These are phyloP conservation scores for Daldinia bambusicola DNA, from an alignment of 495 filamentous ascomycete species.

Conservation along the genomic window DNA sequence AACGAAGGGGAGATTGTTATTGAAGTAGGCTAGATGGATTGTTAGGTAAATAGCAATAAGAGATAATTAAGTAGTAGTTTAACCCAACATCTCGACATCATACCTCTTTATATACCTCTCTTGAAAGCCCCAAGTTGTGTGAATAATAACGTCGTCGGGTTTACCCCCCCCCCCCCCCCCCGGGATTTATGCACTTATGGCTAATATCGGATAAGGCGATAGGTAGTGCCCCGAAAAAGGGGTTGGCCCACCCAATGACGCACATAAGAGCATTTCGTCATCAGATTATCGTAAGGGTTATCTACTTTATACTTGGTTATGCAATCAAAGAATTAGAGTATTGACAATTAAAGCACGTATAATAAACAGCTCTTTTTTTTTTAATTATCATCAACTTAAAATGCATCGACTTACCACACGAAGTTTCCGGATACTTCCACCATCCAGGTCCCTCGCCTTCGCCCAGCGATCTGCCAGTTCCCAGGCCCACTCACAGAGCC, in stretches of 20 bases:
- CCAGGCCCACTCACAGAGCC: slow-evolving; percentile 6
- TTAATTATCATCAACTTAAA: not conserved
- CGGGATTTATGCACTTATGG: too few species aligned
- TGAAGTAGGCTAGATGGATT: slow-evolving; percentile 15
- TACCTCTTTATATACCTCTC: too few species aligned
- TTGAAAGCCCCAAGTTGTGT: too few species aligned
- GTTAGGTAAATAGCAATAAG: too few species aligned
- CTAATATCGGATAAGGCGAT: not conserved
- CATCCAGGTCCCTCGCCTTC: not conserved
- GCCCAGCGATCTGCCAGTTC: not conserved
- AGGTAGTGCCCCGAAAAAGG: not conserved
- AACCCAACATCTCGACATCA: too few species aligned
- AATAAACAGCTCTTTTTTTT: not conserved
- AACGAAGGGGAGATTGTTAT: slow-evolving; percentile 53
- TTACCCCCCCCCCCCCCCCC: too few species aligned
- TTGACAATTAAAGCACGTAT: not conserved
- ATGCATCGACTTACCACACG: not conserved
- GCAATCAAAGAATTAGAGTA: too few species aligned
- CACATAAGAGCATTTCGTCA: not conserved
- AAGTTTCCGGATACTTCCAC: not conserved
- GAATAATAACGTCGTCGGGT: too few species aligned
- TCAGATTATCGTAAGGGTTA: not conserved
- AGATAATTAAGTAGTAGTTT: not conserved
- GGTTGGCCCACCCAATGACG: not conserved
- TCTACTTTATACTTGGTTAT: too few species aligned